Conservation (phyloP, 116 monocot species). For the Cymodocea nodosa region DNA sequence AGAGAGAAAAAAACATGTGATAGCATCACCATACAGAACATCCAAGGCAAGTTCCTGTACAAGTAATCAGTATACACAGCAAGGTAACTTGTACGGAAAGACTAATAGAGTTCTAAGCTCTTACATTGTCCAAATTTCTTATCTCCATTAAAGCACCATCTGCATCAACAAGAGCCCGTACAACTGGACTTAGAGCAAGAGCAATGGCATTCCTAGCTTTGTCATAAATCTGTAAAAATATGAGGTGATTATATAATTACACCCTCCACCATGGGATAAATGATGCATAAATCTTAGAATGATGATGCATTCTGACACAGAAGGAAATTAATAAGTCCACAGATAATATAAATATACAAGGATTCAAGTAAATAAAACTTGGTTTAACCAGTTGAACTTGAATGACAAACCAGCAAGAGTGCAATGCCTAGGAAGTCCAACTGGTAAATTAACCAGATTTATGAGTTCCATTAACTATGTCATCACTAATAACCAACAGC, state of each 20-base stretch:
- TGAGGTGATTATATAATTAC: slow-evolving; percentile 1
- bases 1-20: too few relatives aligned
- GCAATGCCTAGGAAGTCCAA: too few relatives aligned
- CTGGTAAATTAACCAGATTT: too few relatives aligned
- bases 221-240: slow-evolving; percentile 58
- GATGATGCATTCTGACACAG: background rate
- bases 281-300: background rate
- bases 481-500: too few relatives aligned
- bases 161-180: slow-evolving; percentile 85
- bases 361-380: too few relatives aligned
- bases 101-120: slow-evolving; percentile 8
- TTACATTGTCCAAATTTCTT: slow-evolving; percentile 79
- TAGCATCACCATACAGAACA: too few relatives aligned
- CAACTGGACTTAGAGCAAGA: slow-evolving; percentile 91
- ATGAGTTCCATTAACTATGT: too few relatives aligned
- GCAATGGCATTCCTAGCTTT: slow-evolving; percentile 97
- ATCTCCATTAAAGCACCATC: slow-evolving; percentile 86
- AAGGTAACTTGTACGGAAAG: background rate
- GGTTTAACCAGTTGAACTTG: too few relatives aligned
- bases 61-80: background rate
- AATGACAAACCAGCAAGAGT: too few relatives aligned
- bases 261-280: background rate
- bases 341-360: background rate
- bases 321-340: background rate
- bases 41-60: background rate